Base-by-base conservation (phyloP, 257 asterid species). In the Voacanga thouarsii region DNA sequence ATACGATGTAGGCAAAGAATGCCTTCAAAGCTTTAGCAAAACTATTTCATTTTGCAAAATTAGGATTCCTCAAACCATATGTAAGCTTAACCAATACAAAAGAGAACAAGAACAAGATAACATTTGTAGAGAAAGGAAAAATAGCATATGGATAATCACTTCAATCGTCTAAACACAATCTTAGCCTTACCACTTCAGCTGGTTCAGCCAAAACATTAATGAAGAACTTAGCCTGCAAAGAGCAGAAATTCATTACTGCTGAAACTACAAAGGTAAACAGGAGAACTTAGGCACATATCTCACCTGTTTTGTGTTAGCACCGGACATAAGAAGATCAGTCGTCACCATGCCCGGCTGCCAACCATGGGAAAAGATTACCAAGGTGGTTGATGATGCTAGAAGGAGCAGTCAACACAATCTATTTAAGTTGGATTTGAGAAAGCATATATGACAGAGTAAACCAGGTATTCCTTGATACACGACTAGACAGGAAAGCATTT, bases 301-400 rank as follows among this genome's bases (percentile, higher is more conserved):
- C 66, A 86, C 98, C 96, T 94, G 99, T 90, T 94, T 92, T 47
- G 97, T 91, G 84, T 90, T 89, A 60, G 96, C 96, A 45, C 97
- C 99, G 28, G 97, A 89, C 99, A 94, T 90, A 81, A 94, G 97
- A 80, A 94, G 99, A 86, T 94, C 99, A 39, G 97, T 94, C 4
- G 99, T 94, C 44, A 94, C 99, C 99, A 94, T 94, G 78, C 99
- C 99, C 64, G 99, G 99, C 99, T 94, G 92, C 84, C 79, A 68
- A 81, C 53, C 51, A 81, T 19, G 33, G 59, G 11, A n/a, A 74
- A 69, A 9, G 39, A 63, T 77, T 23, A 30, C 50, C 67, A 60
- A 43, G 47, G 47, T 43, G 47, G 47, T 43, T 43, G 47, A 43
- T 43, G 47, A 43, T 43, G 47, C 47, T 43, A 43, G 47, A 43